Evolutionary conservation across 805 yeast species (phyloP).

Genomic region (Yarrowia osloensis): DNA sequence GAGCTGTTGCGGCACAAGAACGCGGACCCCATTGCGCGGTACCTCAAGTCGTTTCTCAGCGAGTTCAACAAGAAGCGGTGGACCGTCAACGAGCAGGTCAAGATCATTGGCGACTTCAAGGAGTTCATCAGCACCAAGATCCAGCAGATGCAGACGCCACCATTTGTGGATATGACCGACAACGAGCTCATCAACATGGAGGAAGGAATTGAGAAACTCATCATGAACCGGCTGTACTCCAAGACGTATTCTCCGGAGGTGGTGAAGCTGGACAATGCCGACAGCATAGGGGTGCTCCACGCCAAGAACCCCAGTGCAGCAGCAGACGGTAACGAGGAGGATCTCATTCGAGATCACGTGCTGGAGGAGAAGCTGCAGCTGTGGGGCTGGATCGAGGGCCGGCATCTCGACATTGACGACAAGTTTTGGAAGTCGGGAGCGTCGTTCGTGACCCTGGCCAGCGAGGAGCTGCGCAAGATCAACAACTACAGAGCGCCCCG

Average conservation of each 20-base stretch:
- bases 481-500: conserved; percentile 88
- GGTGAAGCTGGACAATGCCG: conserved; percentile 42
- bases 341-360: conserved; percentile 59
- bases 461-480: conserved; percentile 72
- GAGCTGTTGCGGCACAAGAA: conserved; percentile 66
- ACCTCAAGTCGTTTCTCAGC: conserved; percentile 76
- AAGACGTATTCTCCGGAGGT: conserved; percentile 79
- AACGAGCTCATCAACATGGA: conserved; percentile 67
- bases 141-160: conserved; percentile 63
- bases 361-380: conserved; percentile 57
- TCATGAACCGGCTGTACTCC: conserved; percentile 82
- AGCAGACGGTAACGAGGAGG: conserved; percentile 61
- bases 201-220: conserved; percentile 89
- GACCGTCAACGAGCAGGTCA: conserved; percentile 75
- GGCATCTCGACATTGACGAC: conserved; percentile 74
- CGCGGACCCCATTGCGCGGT: conserved; percentile 88
- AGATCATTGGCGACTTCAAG: conserved; percentile 76
- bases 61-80: conserved; percentile 73
- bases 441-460: conserved; percentile 65
- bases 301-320: conserved; percentile 36
- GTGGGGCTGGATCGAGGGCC: conserved; percentile 70
- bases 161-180: conserved; percentile 68
- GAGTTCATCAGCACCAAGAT: conserved; percentile 57
- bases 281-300: conserved; percentile 9
- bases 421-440: conserved; percentile 51